A percentile compares a stretch with the other conserved stretches of the same genome.
Conservation (phyloP, 495 filamentous ascomycete genomes). For the Penicillium pancosmium region DNA sequence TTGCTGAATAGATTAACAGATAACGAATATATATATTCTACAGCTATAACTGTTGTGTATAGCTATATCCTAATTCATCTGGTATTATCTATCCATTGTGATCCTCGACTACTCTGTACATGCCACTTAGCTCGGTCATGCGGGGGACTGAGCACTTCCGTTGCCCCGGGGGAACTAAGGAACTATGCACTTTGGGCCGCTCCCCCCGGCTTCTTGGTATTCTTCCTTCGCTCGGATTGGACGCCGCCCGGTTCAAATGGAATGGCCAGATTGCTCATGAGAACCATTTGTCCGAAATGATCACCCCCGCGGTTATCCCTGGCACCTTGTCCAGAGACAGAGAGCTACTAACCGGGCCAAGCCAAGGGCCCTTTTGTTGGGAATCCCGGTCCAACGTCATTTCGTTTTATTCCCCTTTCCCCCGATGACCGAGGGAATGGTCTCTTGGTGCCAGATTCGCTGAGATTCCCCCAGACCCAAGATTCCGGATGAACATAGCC, state of each 20-base stretch:
- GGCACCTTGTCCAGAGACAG: neutral
- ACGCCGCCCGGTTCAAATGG: neutral
- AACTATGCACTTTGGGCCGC: conserved; percentile 7
- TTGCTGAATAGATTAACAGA: neutral
- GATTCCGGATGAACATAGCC: neutral
- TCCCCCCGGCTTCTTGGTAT: neutral
- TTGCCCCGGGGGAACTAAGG: conserved; percentile 44
- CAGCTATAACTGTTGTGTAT: neutral
- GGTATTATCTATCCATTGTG: neutral
- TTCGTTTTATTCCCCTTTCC: conserved; percentile 2
- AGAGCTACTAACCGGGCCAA: neutral
- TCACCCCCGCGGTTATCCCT: conserved; percentile 1
- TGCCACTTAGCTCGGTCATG: conserved; percentile 34
- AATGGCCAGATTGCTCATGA: conserved; percentile 2
- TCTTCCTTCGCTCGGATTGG: neutral
- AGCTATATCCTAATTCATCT: neutral
- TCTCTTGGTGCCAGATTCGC: too few species aligned
- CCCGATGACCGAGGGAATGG: neutral
- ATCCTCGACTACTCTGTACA: neutral
- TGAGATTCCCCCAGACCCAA: neutral
- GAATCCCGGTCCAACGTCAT: neutral
- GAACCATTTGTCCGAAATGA: conserved; percentile 26
- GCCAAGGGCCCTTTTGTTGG: neutral
- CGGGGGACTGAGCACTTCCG: conserved; percentile 43
- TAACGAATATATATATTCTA: conserved; percentile 1